Evolutionary conservation across 768 basidiomycete species (phyloP), one percentile per base, ranked within the genome.

Genomic region (Kwoniella dendrophila): DNA sequence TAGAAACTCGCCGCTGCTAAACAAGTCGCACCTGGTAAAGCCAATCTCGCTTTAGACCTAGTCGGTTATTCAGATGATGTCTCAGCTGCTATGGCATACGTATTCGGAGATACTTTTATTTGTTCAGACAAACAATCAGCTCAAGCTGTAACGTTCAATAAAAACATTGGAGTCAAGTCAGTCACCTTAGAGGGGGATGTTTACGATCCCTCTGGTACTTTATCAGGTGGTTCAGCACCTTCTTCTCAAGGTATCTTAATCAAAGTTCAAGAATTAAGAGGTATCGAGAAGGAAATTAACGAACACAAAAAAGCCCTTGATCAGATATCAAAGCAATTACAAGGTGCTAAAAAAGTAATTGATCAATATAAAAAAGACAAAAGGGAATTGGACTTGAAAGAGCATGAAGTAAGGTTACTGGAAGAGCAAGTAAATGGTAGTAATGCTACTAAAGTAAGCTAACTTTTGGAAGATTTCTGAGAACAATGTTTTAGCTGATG

Each of bases 171-270:
- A 10, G 86, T 90, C 50, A 87, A 87, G 52, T 93, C 90, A 10
- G 93, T 98, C 48, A 99, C 96, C 6, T 82, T 96, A 22, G 88
- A 91, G 2, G 96, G 96, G 1, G 96, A 98, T 72, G 86, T 96
- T 11, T 98, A 99, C 77, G 96, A 99, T 65, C 95, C 96, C 1
- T 89, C 89, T 7, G 95, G 95, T 6, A 94, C 90, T 0, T 85
- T 99, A 20, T 90, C 88, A 20, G 96, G 96, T 4, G 96, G 96
- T 1, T 85, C 92, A 0, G 87, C 92, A 0, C 90, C 93, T 0
- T 88, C 82, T 63, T 71, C 70, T 12, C 86, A 84, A 32, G 89
- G 90, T 1, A 82, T 88, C 2, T 82, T 98, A 18, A 80, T 95
- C 52, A 86, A 87, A 66, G 92, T 93, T 0, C 92, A 95, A 74